phyloP scores from a whole-genome alignment of 108 stramenopile genomes.

The Cylindrotheca fusiformis region DNA sequence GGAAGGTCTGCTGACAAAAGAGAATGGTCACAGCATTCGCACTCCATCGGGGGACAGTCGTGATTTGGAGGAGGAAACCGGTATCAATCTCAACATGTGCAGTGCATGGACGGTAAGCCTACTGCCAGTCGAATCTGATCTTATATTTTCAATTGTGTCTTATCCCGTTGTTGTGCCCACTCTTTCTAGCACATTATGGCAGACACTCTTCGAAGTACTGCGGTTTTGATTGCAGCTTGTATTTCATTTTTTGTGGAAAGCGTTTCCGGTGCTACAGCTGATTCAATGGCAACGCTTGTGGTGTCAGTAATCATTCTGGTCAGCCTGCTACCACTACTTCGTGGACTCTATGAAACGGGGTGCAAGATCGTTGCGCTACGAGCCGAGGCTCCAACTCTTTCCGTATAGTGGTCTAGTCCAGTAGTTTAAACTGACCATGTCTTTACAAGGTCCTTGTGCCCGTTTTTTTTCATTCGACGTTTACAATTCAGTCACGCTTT shows the following conservation, averaged over 20 bases:
- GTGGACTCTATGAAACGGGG: slow-evolving; percentile 37
- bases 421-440: no score
- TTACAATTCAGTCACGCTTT: no score
- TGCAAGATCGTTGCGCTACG: slow-evolving; percentile 4
- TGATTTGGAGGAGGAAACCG: neutral
- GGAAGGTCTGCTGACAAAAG: no score
- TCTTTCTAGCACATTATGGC: slow-evolving; percentile 61
- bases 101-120: slow-evolving; percentile 16
- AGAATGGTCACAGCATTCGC: no score
- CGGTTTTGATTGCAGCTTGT: slow-evolving; percentile 62
- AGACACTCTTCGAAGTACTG: slow-evolving; percentile 72
- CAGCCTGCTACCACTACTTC: slow-evolving; percentile 52
- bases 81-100: slow-evolving; percentile 18
- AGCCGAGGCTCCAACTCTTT: neutral
- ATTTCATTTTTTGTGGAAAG: slow-evolving; percentile 38
- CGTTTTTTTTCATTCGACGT: no score
- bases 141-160: no score
- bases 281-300: slow-evolving; percentile 63
- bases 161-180: slow-evolving; percentile 18
- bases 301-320: slow-evolving; percentile 67
- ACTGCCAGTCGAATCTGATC: neutral
- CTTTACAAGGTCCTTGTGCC: no score
- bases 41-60: no score
- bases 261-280: slow-evolving; percentile 52
- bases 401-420: no score